Percentiles rank a stretch among this genome's conserved stretches.
These are phyloP conservation scores for Olyra latifolia DNA, from an alignment of 176 grass and related monocot species.

Conservation along the genomic window DNA sequence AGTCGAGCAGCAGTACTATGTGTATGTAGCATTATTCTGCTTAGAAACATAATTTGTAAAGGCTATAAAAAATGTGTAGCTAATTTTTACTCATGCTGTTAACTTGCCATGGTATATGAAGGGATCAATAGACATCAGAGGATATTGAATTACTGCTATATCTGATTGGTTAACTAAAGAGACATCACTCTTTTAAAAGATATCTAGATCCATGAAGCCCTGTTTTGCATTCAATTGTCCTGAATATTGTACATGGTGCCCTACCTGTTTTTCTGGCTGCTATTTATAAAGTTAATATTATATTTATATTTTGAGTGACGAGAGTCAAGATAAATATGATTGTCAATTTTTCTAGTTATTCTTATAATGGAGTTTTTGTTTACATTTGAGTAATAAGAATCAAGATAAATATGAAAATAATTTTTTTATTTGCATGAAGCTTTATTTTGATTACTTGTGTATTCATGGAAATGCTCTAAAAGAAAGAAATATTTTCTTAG, in stretches of 20 bases:
- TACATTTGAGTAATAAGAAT: neutral
- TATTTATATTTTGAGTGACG: no score
- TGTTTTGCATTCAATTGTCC: neutral
- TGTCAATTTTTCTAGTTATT: neutral
- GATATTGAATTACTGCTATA: neutral
- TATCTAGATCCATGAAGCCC: neutral
- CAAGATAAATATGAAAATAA: neutral
- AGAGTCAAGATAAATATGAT: no score
- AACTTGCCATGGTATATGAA: neutral
- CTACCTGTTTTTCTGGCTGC: neutral
- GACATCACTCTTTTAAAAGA: neutral
- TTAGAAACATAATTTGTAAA: neutral
- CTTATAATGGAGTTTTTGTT: neutral
- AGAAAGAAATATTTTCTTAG: slow-evolving; percentile 34
- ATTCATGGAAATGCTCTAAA: neutral
- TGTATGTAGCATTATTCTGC: slow-evolving; percentile 4
- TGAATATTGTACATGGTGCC: neutral
- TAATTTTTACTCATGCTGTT: slow-evolving; percentile 7
- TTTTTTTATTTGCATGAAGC: neutral
- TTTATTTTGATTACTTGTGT: slow-evolving; percentile 4
- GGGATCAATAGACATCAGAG: neutral
- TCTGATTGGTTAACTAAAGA: neutral
- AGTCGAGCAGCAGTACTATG: neutral
- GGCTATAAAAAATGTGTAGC: neutral
- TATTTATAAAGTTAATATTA: no score